Base-by-base conservation (phyloP, 2,329 filamentous ascomycete genomes). In the Fusarium beomiforme region DNA sequence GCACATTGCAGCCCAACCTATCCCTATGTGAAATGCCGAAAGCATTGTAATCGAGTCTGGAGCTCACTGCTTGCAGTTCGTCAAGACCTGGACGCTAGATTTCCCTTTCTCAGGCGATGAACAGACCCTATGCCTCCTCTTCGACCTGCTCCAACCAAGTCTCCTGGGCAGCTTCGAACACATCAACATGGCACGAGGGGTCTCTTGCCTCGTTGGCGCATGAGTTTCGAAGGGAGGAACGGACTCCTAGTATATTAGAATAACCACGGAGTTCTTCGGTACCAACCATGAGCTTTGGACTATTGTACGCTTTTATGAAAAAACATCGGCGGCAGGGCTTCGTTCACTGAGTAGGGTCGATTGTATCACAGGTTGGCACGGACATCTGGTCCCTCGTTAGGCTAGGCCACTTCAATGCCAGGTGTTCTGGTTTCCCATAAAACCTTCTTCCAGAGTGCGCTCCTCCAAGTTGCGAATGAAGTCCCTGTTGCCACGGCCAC, bases 381-480 rank as follows among this genome's bases (percentile, higher is more conserved):
- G 62, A 69, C 67, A 55, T 56, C 51, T 63, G 64, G 64, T 69
- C 66, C 64, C 51, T 68, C 60, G 59, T 73, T 56, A 59, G 44
- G 64, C 67, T 57, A 46, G 23, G 54, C 56, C 65, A 69, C 54
- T 69, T 79, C 92, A 97, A 81, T 96, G 93, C 85, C 90, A 91
- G 55, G 86, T 83, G 64, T 82, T 86, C 78, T 89, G 89, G 46
- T 75, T 74, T 72, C 86, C 87, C 89, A 94, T 93, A 78, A 94
- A 98, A 4, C 94, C 94, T 81, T 98, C 95, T 80, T 97, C 95
- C 60, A 98, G 84, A 4, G 95, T 98, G 37, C 96, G 89, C 82
- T 98, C 96, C 82, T 99, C 96, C 70, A 99, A 85, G 69, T 93
- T 98, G 59, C 96, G 90, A 76, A 99, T 97, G 79, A 99, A 98